Evolutionary conservation across 2,329 filamentous ascomycete species (phyloP).

Genomic region (Aspergillus sp.): DNA sequence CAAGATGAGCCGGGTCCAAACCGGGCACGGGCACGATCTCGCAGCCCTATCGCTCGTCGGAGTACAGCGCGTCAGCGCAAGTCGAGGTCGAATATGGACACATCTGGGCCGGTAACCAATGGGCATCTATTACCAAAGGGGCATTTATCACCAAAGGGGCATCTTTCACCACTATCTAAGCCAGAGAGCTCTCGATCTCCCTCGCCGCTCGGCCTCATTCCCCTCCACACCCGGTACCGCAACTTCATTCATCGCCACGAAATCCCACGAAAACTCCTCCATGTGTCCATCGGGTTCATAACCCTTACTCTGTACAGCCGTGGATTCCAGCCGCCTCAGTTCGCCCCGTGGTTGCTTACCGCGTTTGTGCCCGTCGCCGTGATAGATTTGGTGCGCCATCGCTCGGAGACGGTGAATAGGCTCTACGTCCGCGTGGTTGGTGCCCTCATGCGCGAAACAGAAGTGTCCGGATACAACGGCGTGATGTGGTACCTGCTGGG

Average conservation of each 20-base stretch:
- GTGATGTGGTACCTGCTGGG: constrained; percentile 95
- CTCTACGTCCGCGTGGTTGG: constrained; percentile 78
- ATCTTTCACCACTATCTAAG: constrained; percentile 35
- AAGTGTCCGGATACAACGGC: constrained; percentile 89
- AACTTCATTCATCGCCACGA: constrained; percentile 93
- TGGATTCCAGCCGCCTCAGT: constrained; percentile 64
- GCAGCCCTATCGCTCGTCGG: constrained; percentile 16
- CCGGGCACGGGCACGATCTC: constrained; percentile 58
- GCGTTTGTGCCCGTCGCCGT: constrained; percentile 75
- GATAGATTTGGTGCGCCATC: constrained; percentile 74
- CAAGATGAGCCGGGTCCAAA: constrained; percentile 41
- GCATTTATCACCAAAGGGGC: constrained; percentile 31
- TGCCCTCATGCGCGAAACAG: constrained; percentile 92
- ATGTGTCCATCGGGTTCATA: constrained; percentile 94
- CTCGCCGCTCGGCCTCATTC: constrained; percentile 85
- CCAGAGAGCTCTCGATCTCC: constrained; percentile 67
- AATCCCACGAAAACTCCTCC: constrained; percentile 83
- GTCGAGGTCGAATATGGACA: constrained; percentile 30
- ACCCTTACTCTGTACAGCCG: constrained; percentile 76
- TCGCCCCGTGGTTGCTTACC: constrained; percentile 75
- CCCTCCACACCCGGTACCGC: constrained; percentile 86
- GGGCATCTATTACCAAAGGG: constrained; percentile 29
- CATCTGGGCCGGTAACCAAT: constrained; percentile 31
- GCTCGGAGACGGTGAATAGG: constrained; percentile 69
- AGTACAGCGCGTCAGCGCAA: constrained; percentile 42